A percentile compares a stretch with the other conserved stretches of the same genome.
These are phyloP conservation scores for Cytospora leucostoma DNA, from an alignment of 2,329 filamentous ascomycete species.

Conservation along the genomic window DNA sequence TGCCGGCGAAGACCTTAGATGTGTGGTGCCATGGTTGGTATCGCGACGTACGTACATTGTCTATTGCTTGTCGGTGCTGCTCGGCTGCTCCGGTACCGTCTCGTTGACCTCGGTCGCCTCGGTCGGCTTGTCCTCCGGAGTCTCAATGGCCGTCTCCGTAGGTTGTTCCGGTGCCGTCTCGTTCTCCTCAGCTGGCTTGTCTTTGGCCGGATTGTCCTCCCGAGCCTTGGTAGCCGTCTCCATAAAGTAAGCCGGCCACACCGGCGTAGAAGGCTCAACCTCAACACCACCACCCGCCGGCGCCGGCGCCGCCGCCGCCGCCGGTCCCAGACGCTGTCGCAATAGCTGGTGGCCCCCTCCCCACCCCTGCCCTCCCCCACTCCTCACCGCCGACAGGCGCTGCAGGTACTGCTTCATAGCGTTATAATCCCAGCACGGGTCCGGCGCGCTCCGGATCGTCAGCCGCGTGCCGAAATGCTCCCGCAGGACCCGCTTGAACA, in stretches of 20 bases:
- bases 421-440: constrained; percentile 14
- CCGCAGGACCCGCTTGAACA: background rate
- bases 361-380: too few species aligned
- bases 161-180: background rate
- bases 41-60: background rate
- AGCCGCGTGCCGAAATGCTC: background rate
- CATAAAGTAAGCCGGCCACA: background rate
- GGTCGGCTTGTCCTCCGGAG: background rate
- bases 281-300: too few species aligned
- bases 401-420: background rate
- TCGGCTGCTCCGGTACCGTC: too few species aligned
- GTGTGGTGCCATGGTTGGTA: background rate
- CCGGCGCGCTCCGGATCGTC: background rate
- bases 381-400: background rate
- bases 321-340: too few species aligned
- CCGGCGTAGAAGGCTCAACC: background rate
- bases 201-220: background rate
- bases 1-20: background rate
- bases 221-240: background rate
- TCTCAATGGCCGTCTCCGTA: background rate
- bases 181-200: too few species aligned
- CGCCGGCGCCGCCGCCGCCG: background rate
- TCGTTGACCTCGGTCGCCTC: background rate
- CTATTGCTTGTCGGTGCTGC: background rate
- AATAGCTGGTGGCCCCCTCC: too few species aligned